These are phyloP conservation scores for Trichosporon sp. DNA, from an alignment of 1,284 basidiomycete species.

Conservation along the genomic window DNA sequence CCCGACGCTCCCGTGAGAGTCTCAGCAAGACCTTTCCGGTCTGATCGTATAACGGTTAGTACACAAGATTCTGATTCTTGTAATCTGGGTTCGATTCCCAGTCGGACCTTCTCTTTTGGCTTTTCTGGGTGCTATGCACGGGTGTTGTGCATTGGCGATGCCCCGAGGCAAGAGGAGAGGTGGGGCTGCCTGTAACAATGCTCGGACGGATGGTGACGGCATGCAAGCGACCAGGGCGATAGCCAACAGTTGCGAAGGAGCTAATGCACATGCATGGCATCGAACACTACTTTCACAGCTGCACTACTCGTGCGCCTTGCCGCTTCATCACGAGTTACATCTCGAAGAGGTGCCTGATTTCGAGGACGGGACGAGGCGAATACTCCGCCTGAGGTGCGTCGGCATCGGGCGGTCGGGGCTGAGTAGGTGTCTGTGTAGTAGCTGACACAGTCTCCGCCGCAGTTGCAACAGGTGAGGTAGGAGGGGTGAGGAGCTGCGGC, in stretches of 20 bases:
- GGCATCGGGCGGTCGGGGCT: background rate
- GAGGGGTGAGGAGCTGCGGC: background rate
- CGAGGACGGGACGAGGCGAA: background rate
- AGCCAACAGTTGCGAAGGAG: too few species aligned
- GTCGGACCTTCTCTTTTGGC: conserved; percentile 8
- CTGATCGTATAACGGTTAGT: conserved; percentile 14
- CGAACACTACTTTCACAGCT: background rate
- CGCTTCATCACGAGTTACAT: background rate
- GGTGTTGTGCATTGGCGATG: background rate
- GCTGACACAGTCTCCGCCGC: too few species aligned
- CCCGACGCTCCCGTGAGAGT: background rate
- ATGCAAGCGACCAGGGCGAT: too few species aligned
- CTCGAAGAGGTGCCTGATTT: background rate
- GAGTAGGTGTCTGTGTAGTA: background rate
- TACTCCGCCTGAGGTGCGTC: background rate
- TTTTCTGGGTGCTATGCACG: background rate
- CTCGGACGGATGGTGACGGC: too few species aligned
- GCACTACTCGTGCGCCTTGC: too few species aligned
- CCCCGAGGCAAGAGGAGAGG: background rate
- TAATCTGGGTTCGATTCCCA: conserved; percentile 15
- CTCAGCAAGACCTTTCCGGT: background rate
- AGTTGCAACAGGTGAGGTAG: background rate
- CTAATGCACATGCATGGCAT: background rate
- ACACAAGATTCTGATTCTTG: conserved; percentile 15
- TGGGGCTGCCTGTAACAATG: too few species aligned